Conservation (phyloP, 306 rosid genomes). For the Prosopis cineraria region DNA sequence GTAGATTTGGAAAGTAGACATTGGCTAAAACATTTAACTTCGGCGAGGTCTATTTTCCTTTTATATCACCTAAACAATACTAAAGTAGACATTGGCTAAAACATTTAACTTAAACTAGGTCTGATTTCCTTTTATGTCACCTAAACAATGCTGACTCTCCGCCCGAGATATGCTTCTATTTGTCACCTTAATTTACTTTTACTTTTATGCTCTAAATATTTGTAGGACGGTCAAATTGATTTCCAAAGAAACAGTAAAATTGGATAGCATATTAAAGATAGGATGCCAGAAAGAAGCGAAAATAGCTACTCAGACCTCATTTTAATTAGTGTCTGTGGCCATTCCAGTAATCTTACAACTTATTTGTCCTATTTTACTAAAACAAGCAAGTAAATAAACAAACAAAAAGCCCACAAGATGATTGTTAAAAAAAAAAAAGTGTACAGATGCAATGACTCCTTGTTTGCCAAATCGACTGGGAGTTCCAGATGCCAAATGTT, state of each 20-base stretch:
- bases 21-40: too few relatives aligned
- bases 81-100: too few relatives aligned
- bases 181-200: neutral
- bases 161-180: neutral
- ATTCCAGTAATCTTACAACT: constrained; percentile 2
- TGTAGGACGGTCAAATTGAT: neutral
- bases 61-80: too few relatives aligned
- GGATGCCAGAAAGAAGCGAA: neutral
- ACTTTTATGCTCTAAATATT: constrained; percentile 1
- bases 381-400: too few relatives aligned
- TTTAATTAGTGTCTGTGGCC: neutral
- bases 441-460: constrained; percentile 75
- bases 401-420: constrained; percentile 20
- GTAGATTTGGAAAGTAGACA: neutral
- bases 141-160: neutral
- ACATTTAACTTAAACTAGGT: neutral
- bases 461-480: constrained; percentile 63
- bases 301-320: constrained; percentile 2
- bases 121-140: neutral
- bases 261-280: neutral
- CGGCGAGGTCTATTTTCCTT: too few relatives aligned
- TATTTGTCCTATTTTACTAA: neutral
- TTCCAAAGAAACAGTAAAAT: neutral
- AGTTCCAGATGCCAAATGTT: constrained; percentile 74
- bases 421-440: constrained; percentile 9